Conservation (phyloP, 163 green algal species). For the Volvox carteri region DNA sequence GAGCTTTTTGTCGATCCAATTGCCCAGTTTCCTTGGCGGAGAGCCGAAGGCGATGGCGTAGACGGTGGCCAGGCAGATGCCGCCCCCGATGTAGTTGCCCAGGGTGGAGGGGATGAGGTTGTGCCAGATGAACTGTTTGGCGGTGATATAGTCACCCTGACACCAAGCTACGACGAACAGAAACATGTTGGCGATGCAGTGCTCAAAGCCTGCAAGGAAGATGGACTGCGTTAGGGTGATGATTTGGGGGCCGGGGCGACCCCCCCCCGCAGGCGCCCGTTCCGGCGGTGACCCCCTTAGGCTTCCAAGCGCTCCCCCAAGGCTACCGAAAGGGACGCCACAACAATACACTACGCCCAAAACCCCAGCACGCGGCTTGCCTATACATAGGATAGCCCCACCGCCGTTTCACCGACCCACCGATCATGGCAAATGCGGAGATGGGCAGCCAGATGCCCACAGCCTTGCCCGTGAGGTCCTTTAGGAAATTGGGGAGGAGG, state of each 20-base stretch:
- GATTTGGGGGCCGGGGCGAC: background rate
- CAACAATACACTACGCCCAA: too few relatives aligned
- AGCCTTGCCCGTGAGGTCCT: conserved; percentile 78
- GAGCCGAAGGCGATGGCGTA: conserved; percentile 27
- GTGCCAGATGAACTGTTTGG: conserved; percentile 63
- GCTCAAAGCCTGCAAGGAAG: conserved; percentile 70
- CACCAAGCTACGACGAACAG: conserved; percentile 82
- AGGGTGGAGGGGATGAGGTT: conserved; percentile 89
- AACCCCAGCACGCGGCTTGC: too few relatives aligned
- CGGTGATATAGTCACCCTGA: conserved; percentile 73
- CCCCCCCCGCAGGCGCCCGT: too few relatives aligned
- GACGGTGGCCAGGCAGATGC: conserved; percentile 69
- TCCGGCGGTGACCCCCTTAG: too few relatives aligned
- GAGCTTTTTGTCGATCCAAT: background rate
- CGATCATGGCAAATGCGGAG: conserved; percentile 81
- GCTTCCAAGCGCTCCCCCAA: too few relatives aligned
- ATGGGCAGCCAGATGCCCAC: conserved; percentile 83
- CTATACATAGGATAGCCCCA: too few relatives aligned
- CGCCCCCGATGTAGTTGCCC: conserved; percentile 84
- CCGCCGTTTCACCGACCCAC: too few relatives aligned
- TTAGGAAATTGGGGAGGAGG: background rate
- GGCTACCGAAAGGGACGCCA: too few relatives aligned
- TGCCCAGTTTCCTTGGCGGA: background rate
- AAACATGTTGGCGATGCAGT: conserved; percentile 89
- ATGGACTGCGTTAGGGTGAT: background rate